phyloP scores from a whole-genome alignment of 345 rosid genomes.

The Gossypium australe region DNA sequence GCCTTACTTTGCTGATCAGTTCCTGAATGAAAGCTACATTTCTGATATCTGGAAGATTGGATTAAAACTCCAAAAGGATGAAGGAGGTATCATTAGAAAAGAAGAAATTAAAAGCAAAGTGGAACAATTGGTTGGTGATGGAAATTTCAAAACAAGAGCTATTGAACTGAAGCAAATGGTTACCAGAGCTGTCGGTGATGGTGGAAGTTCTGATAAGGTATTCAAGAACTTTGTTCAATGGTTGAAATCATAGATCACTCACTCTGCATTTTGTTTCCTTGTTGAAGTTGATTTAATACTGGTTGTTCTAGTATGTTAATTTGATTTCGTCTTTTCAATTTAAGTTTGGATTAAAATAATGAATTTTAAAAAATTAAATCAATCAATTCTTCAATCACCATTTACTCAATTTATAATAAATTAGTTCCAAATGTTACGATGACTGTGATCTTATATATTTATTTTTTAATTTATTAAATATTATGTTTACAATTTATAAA shows the following conservation, averaged over 20 bases:
- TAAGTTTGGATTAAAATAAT: too few species aligned
- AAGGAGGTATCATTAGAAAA: slow-evolving; percentile 9
- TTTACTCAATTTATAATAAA: too few species aligned
- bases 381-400: too few species aligned
- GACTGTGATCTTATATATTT: too few species aligned
- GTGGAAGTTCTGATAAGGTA: slow-evolving; percentile 6
- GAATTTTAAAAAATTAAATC: too few species aligned
- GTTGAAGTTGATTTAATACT: too few species aligned
- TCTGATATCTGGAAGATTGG: slow-evolving; percentile 27
- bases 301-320: too few species aligned
- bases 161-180: slow-evolving; percentile 11
- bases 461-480: too few species aligned
- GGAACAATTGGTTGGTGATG: slow-evolving; percentile 14
- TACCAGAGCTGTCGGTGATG: background rate
- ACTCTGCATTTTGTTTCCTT: background rate
- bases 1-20: slow-evolving; percentile 37
- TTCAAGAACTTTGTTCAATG: slow-evolving; percentile 2
- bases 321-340: too few species aligned
- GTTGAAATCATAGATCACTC: background rate
- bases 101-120: slow-evolving; percentile 20
- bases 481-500: too few species aligned
- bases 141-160: slow-evolving; percentile 9
- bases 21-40: slow-evolving; percentile 21
- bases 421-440: too few species aligned
- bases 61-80: slow-evolving; percentile 15